These are phyloP conservation scores for Sclerotiophoma versabilis DNA, from an alignment of 2,329 filamentous ascomycete species.

Conservation along the genomic window DNA sequence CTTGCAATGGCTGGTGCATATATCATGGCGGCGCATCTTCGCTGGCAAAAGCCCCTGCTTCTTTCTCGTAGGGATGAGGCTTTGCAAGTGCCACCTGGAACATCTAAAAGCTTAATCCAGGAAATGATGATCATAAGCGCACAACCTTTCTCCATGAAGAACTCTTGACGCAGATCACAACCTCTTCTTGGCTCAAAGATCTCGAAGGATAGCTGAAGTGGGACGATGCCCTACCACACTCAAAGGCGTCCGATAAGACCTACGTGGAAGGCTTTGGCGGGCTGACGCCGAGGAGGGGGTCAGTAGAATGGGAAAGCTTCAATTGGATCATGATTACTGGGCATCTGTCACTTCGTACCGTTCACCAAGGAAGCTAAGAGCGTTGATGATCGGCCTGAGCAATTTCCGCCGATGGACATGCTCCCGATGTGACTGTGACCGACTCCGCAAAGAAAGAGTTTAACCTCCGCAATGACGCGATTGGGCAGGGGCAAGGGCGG, in stretches of 20 bases:
- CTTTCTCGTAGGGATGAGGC: neutral
- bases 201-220: neutral
- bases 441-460: constrained; percentile 6
- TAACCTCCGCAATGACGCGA: constrained; percentile 21
- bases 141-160: neutral
- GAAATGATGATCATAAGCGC: neutral
- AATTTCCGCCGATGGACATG: constrained; percentile 8
- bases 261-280: constrained; percentile 7
- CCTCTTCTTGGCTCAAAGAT: neutral
- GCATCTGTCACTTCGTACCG: constrained; percentile 15
- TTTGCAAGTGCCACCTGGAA: constrained; percentile 3
- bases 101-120: neutral
- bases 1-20: constrained; percentile 11
- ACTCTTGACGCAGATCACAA: neutral
- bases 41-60: constrained; percentile 7
- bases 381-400: constrained; percentile 4
- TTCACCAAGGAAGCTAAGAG: constrained; percentile 4
- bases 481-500: constrained; percentile 22
- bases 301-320: constrained; percentile 3
- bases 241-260: constrained; percentile 7
- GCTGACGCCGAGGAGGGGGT: constrained; percentile 12
- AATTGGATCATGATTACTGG: constrained; percentile 9
- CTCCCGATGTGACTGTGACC: constrained; percentile 17
- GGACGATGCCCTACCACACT: neutral
- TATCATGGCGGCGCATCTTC: constrained; percentile 1